phyloP scores from a whole-genome alignment of 768 basidiomycete species.

The Chlorophyllum brunneum region DNA sequence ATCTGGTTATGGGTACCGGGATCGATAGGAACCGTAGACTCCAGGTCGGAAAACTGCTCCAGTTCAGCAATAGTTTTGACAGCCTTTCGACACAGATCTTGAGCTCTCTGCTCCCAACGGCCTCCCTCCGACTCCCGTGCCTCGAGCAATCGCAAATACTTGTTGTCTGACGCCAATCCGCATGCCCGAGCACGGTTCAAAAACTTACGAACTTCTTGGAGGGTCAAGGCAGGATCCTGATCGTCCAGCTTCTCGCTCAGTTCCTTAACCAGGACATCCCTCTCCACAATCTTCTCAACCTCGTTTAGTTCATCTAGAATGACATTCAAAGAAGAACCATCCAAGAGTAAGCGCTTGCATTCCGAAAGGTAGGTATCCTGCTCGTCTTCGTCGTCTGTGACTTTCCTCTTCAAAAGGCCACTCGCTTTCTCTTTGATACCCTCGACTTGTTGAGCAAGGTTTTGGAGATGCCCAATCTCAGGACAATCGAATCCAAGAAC shows the following conservation, averaged over 20 bases:
- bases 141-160: conserved; percentile 59
- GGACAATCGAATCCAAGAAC: conserved; percentile 79
- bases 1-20: conserved; percentile 62
- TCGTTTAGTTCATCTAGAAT: conserved; percentile 73
- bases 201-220: conserved; percentile 75
- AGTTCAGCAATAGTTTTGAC: conserved; percentile 75
- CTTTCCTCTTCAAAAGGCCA: conserved; percentile 37
- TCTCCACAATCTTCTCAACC: conserved; percentile 77
- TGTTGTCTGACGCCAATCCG: conserved; percentile 61
- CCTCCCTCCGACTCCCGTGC: conserved; percentile 63
- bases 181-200: conserved; percentile 68
- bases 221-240: conserved; percentile 46
- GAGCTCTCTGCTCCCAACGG: conserved; percentile 75
- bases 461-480: conserved; percentile 59
- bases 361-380: conserved; percentile 56
- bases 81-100: conserved; percentile 59
- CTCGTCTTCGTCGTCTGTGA: conserved; percentile 29
- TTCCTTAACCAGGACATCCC: conserved; percentile 73
- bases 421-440: conserved; percentile 55
- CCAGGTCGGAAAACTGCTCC: conserved; percentile 65
- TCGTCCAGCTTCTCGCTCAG: conserved; percentile 75
- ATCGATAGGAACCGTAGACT: conserved; percentile 67
- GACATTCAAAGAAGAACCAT: conserved; percentile 79
- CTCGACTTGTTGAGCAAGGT: conserved; percentile 60
- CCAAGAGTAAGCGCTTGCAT: conserved; percentile 66